Evolutionary conservation across 192 early-diverging fungal species (phyloP), one percentile per base, ranked within the genome.

Genomic region (Podochytrium sp.): DNA sequence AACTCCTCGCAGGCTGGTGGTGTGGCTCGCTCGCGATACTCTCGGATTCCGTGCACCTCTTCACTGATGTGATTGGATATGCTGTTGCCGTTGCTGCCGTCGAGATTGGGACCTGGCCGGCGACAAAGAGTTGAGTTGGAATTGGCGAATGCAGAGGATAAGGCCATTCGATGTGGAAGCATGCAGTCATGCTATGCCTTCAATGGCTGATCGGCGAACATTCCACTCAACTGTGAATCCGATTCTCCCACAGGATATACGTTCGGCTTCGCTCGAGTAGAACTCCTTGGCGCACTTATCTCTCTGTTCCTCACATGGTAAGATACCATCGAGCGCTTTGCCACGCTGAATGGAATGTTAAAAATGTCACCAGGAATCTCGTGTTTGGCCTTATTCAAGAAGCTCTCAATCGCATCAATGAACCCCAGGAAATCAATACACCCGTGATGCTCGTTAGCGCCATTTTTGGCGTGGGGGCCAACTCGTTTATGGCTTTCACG

Each of bases 1-100:
- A 96, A 76, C 86, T 95, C 32, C 81, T 92, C 4, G 85, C 92
- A 58, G 95, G 95, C 3, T 89, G 89, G 62, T 78, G 86, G 69
- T 87, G 89, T 0, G 85, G 86, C 41, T 94, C 93, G 30, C 83
- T 96, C 49, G 91, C 93, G 1, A 80, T 96, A 30, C 80, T 96
- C 20, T 91, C 91, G 6, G 95, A 96, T 80, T 90, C 92, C 18
- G 95, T 91, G 83, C 95, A 96, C 78, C 93, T 95, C 93, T 80
- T 95, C 50, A 91, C 89, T 55, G 95, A 75, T 81, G 82, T 95
- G 4, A 74, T 95, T 16, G 86, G 88, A 51, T 80, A 79, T 47
- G 47, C 56, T 6, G 66, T 69, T 12, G 49, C 66, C 7, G 30
- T 69, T 16, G 66, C 35, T 0, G 66, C 66, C 25, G 66, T 69